These are phyloP conservation scores for Leccinum olivaceopallidum DNA, from an alignment of 768 basidiomycete species.

Conservation along the genomic window DNA sequence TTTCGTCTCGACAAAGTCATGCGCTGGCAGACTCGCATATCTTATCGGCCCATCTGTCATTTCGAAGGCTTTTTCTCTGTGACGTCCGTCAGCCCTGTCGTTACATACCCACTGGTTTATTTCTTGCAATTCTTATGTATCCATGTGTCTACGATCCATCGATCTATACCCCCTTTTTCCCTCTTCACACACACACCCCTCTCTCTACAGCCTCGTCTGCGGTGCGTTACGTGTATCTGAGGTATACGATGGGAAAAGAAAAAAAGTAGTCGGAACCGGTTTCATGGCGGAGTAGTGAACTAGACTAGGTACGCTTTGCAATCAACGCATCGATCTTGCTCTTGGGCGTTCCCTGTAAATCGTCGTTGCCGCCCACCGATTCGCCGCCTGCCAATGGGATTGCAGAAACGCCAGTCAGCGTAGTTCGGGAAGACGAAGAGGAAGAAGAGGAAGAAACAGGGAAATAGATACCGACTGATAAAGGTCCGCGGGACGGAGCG, in stretches of 20 bases:
- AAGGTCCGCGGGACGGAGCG: conserved; percentile 78
- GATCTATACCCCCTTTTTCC: not conserved
- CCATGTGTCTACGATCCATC: not conserved
- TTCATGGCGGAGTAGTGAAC: not conserved
- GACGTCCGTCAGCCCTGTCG: not conserved
- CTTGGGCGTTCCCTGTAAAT: conserved; percentile 10
- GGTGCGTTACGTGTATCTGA: not conserved
- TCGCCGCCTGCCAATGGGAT: conserved; percentile 16
- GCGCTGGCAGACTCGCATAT: too few species aligned
- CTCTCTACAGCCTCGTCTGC: not conserved
- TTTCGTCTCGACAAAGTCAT: too few species aligned
- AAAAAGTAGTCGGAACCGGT: too few species aligned
- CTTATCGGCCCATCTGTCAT: too few species aligned
- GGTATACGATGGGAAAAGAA: conserved; percentile 1
- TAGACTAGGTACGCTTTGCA: conserved; percentile 3
- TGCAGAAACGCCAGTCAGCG: not conserved
- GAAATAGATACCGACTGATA: conserved; percentile 49
- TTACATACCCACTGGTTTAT: not conserved
- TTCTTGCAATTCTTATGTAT: too few species aligned
- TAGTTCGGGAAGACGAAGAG: not conserved
- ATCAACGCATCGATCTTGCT: conserved; percentile 11
- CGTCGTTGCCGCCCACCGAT: conserved; percentile 23
- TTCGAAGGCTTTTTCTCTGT: not conserved
- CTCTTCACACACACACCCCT: not conserved
- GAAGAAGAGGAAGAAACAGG: not conserved